Evolutionary conservation across 2,329 filamentous ascomycete genomes (phyloP).

Genomic region (Sclerotinia glacialis): DNA sequence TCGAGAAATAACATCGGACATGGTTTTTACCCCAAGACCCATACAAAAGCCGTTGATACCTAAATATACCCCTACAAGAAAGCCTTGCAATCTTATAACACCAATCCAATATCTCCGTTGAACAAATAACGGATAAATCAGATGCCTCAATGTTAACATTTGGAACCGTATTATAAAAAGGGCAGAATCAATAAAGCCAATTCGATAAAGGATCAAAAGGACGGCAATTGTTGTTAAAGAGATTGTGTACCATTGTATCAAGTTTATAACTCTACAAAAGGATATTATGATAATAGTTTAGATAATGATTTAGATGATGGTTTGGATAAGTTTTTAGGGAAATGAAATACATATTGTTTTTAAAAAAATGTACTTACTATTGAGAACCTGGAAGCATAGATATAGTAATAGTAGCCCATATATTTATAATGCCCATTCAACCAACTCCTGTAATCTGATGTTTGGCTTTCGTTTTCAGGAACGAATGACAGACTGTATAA

Average conservation of each 20-base stretch:
- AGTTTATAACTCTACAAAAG: neutral
- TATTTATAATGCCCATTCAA: neutral
- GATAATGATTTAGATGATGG: too few relatives aligned
- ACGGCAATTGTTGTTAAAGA: neutral
- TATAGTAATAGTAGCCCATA: neutral
- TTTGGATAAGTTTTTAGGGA: too few relatives aligned
- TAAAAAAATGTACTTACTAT: too few relatives aligned
- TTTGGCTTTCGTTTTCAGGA: neutral
- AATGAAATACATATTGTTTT: too few relatives aligned
- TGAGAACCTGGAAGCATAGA: neutral
- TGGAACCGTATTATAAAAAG: neutral
- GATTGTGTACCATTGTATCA: neutral
- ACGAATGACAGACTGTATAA: neutral
- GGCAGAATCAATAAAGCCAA: neutral
- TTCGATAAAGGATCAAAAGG: neutral
- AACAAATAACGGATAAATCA: neutral
- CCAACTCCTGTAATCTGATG: neutral
- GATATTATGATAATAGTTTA: too few relatives aligned
- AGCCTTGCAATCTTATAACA: constrained; percentile 5
- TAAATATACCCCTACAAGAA: constrained; percentile 16
- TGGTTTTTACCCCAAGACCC: constrained; percentile 16
- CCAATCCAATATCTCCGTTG: neutral
- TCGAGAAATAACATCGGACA: constrained; percentile 24
- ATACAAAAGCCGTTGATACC: constrained; percentile 26
- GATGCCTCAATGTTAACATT: neutral